Evolutionary conservation across 306 rosid species (phyloP), one percentile per base, ranked within the genome.

Genomic region (Hylodesmum podocarpum): DNA sequence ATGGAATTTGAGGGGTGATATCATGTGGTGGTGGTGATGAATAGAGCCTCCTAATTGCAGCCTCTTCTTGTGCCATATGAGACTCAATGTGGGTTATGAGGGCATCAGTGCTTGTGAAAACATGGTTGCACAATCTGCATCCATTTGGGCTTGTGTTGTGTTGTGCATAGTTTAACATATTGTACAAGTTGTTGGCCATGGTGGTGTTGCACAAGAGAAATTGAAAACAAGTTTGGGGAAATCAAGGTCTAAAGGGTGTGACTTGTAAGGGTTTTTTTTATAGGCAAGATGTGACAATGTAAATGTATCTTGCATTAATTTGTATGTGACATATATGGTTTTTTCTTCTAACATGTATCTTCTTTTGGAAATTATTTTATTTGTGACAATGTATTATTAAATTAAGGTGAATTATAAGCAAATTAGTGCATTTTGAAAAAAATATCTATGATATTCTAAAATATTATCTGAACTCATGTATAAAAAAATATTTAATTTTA

Each of bases 81-180:
- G 86, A 67, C 12, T 86, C 91, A 1, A 91, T 76, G 14, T 89
- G 98, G 41, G 65, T 39, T 24, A 86, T 27, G n/a, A 91, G 86
- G 29, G 89, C 84, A 61, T 83, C 87, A 15, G 59, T 74, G 84
- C 24, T 82, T 59, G 47, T 0, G 51, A 89, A 83, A 63, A 75
- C 66, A 9, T 37, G 77, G 21, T 62, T 78, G 75, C 98, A 91
- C 18, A 90, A 19, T 27, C 83, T 78, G 28, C 98, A 94, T 12
- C 89, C 79, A 22, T 41, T 31, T 59, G 58, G 65, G 5, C 29
- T 44, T 36, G 57, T 41, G 14, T 12, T 67, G 19, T 12, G 6
- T 29, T 72, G 46, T 62, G 12, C 37, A 68, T 62, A 13, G 31
- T 68, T 73, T 6, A 44, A 19, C 47, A 44, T 1, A 46, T 16